These are phyloP conservation scores for Euphorbia tirucalli DNA, from an alignment of 345 rosid species.

Conservation along the genomic window DNA sequence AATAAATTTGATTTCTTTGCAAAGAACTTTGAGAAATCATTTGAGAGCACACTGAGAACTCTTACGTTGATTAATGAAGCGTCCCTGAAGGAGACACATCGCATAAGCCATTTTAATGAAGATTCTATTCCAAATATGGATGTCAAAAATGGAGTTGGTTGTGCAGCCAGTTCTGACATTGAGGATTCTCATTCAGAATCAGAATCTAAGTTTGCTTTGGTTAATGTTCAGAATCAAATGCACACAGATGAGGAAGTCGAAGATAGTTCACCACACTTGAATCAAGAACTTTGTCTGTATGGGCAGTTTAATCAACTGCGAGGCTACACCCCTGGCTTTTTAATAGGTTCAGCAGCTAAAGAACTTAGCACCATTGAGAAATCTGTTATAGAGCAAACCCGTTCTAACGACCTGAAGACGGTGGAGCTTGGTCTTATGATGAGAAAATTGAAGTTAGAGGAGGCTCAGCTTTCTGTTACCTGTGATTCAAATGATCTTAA, in stretches of 20 bases:
- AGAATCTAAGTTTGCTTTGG: constrained; percentile 30
- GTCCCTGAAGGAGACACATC: constrained; percentile 23
- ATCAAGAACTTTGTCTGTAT: constrained; percentile 39
- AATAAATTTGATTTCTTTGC: constrained; percentile 59
- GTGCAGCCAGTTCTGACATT: constrained; percentile 17
- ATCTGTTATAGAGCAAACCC: constrained; percentile 57
- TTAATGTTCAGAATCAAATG: constrained; percentile 24
- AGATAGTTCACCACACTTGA: constrained; percentile 27
- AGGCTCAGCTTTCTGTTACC: constrained; percentile 48
- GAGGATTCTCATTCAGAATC: constrained; percentile 36
- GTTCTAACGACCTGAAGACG: constrained; percentile 71
- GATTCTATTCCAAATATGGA: constrained; percentile 24
- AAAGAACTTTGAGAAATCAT: constrained; percentile 75
- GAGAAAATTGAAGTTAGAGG: constrained; percentile 49
- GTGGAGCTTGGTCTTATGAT: constrained; percentile 52
- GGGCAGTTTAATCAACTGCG: constrained; percentile 33
- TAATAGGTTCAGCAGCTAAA: constrained; percentile 21
- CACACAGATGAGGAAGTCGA: constrained; percentile 36
- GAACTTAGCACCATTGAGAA: constrained; percentile 43
- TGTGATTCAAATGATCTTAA: constrained; percentile 54
- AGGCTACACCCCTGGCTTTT: constrained; percentile 30
- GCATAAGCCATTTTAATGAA: constrained; percentile 21
- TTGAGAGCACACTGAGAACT: constrained; percentile 76
- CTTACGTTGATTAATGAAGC: constrained; percentile 65
- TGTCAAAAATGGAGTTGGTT: constrained; percentile 13